Evolutionary conservation across 2,329 filamentous ascomycete species (phyloP).

Genomic region (Botrytis deweyae): DNA sequence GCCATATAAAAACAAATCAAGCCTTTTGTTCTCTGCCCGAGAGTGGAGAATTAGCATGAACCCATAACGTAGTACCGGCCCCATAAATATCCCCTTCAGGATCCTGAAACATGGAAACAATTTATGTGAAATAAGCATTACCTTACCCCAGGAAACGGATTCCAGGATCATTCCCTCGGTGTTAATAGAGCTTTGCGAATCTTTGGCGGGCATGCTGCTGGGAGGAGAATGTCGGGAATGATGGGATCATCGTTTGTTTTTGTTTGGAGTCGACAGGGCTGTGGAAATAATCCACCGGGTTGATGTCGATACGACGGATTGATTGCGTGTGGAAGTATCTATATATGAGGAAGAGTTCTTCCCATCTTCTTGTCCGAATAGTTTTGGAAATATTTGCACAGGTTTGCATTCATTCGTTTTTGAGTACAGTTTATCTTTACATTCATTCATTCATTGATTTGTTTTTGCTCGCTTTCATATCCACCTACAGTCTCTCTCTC

Average conservation of each 20-base stretch:
- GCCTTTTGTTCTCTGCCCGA: neutral
- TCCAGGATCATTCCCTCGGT: neutral
- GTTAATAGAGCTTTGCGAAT: neutral
- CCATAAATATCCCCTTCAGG: neutral
- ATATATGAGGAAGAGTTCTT: neutral
- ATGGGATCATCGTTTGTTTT: neutral
- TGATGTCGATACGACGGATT: neutral
- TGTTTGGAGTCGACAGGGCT: neutral
- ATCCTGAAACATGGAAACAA: neutral
- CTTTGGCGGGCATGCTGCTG: neutral
- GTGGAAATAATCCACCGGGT: neutral
- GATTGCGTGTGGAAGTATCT: neutral
- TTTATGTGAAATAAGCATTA: neutral
- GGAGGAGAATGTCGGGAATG: neutral
- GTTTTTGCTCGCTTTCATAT: neutral
- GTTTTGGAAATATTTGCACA: neutral
- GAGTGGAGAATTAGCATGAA: neutral
- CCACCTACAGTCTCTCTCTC: neutral
- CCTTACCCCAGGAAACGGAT: neutral
- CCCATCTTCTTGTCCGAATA: neutral
- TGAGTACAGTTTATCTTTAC: neutral
- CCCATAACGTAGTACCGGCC: neutral
- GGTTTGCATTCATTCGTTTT: constrained; percentile 1
- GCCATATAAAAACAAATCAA: neutral
- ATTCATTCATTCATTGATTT: neutral